phyloP scores from a whole-genome alignment of 129 eudicot genomes.

The Smallanthus sonchifolius region DNA sequence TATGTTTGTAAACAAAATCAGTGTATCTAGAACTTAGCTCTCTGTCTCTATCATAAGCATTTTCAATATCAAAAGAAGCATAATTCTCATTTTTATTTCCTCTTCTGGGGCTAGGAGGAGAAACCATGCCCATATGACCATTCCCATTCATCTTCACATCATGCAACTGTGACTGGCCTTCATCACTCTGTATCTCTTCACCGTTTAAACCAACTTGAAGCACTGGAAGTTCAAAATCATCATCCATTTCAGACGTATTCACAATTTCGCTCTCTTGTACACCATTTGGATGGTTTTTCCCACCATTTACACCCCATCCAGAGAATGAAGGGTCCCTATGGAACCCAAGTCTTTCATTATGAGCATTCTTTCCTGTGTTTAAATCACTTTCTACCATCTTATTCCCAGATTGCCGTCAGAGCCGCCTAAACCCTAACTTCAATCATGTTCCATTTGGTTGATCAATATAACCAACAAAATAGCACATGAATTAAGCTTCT shows the following conservation, averaged over 20 bases:
- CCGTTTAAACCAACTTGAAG: constrained; percentile 25
- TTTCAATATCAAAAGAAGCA: constrained; percentile 64
- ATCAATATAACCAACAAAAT: background rate
- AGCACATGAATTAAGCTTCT: constrained; percentile 12
- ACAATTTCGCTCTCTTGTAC: constrained; percentile 16
- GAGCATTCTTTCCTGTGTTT: constrained; percentile 14
- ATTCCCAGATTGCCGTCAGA: constrained; percentile 4
- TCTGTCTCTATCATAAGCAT: constrained; percentile 18
- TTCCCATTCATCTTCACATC: constrained; percentile 27
- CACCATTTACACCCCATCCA: constrained; percentile 56
- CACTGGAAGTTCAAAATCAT: constrained; percentile 50
- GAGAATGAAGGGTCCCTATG: constrained; percentile 60
- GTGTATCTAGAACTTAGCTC: constrained; percentile 20
- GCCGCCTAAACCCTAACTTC: constrained; percentile 26
- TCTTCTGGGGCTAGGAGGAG: constrained; percentile 30
- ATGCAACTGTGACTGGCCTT: constrained; percentile 6
- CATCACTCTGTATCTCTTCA: constrained; percentile 5
- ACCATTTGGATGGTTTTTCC: constrained; percentile 16
- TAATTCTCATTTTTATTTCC: constrained; percentile 31
- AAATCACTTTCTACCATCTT: constrained; percentile 38
- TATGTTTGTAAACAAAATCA: constrained; percentile 16
- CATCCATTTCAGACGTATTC: constrained; percentile 22
- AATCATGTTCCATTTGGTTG: background rate
- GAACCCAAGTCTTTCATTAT: constrained; percentile 22
- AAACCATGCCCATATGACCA: constrained; percentile 14